These are phyloP conservation scores for Candida sanyaensis DNA, from an alignment of 1,139 yeast species.

Conservation along the genomic window DNA sequence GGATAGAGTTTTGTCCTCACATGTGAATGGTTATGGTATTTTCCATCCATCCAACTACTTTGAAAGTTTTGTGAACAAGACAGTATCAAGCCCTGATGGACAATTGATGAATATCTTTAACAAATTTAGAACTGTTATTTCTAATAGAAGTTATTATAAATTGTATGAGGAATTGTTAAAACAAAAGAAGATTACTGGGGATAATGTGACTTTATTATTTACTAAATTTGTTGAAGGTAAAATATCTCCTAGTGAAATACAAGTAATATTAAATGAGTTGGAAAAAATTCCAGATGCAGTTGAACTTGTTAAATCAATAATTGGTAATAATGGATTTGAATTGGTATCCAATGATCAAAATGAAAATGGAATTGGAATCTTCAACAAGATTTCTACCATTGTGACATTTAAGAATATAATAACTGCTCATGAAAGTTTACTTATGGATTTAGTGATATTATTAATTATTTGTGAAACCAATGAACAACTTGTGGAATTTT, in stretches of 20 bases:
- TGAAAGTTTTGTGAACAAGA: conserved; percentile 24
- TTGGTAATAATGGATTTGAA: conserved; percentile 18
- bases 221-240: conserved; percentile 24
- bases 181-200: neutral
- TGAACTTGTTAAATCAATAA: conserved; percentile 25
- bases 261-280: conserved; percentile 21
- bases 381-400: conserved; percentile 25
- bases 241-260: conserved; percentile 25
- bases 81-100: conserved; percentile 16
- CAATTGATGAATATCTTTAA: conserved; percentile 24
- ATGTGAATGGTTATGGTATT: conserved; percentile 38
- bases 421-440: conserved; percentile 25
- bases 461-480: conserved; percentile 35
- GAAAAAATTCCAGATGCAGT: conserved; percentile 27
- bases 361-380: conserved; percentile 16
- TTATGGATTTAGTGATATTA: conserved; percentile 27
- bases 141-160: conserved; percentile 29
- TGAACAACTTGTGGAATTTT: conserved; percentile 26
- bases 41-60: conserved; percentile 35
- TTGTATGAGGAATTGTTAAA: conserved; percentile 20
- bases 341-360: conserved; percentile 7
- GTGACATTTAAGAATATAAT: conserved; percentile 29
- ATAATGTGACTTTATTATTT: conserved; percentile 22
- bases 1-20: conserved; percentile 21
- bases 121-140: conserved; percentile 23